Percentiles rank a stretch among this genome's conserved stretches.
Conservation (phyloP, 2,329 filamentous ascomycete species). For the Gyromitra esculenta region DNA sequence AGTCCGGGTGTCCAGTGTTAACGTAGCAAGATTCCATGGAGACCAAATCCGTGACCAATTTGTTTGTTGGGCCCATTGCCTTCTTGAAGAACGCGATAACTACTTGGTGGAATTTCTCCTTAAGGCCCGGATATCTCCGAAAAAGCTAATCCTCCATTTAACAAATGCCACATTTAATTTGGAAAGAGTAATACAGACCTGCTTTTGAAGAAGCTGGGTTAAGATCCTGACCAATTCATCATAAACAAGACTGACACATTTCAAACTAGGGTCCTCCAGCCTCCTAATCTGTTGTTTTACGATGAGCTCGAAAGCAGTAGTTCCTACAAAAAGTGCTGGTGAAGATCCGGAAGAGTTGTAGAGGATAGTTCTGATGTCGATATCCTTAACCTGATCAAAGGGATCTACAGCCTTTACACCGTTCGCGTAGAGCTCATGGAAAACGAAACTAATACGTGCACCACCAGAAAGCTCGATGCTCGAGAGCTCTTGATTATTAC, state of each 20-base stretch:
- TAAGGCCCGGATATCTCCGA: constrained; percentile 89
- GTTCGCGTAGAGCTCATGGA: constrained; percentile 97
- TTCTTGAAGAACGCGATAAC: constrained; percentile 98
- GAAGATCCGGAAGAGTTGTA: constrained; percentile 99
- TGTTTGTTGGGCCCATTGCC: constrained; percentile 97
- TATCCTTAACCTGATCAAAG: constrained; percentile 96
- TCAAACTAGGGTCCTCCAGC: constrained; percentile 93
- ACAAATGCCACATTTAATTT: not conserved
- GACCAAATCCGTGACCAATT: constrained; percentile 91
- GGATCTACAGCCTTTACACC: constrained; percentile 97
- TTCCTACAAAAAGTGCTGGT: constrained; percentile 94
- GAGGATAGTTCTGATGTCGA: constrained; percentile 94
- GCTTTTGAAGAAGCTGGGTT: constrained; percentile 85
- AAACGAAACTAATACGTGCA: constrained; percentile 98
- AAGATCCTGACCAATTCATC: constrained; percentile 97
- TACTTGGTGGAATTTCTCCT: constrained; percentile 95
- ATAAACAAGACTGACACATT: constrained; percentile 96
- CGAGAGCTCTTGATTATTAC: constrained; percentile 95
- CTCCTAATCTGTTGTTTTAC: constrained; percentile 99
- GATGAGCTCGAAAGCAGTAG: constrained; percentile 97
- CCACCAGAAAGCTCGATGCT: constrained; percentile 94
- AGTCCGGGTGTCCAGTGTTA: constrained; percentile 98
- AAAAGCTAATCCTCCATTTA: constrained; percentile 69
- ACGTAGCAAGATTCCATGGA: constrained; percentile 97
- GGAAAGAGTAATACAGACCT: constrained; percentile 50